Conservation (phyloP, 805 yeast species). For the Teunomyces pallodes region DNA sequence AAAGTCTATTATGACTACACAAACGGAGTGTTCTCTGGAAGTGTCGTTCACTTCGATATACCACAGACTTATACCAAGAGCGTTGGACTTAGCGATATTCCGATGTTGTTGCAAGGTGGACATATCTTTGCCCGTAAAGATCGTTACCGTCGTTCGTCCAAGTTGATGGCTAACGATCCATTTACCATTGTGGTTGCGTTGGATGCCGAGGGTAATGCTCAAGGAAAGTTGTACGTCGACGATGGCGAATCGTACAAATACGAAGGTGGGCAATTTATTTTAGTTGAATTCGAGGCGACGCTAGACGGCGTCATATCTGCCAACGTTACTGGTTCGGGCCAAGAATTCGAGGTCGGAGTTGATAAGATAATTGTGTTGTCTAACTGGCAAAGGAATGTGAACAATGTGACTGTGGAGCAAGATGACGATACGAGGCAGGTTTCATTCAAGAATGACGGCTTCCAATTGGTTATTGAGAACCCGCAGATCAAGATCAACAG, state of each 20-base stretch:
- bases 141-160: constrained; percentile 76
- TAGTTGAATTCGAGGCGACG: constrained; percentile 39
- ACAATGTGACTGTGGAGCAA: constrained; percentile 33
- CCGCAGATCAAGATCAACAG: constrained; percentile 47
- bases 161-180: constrained; percentile 75
- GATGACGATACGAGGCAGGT: constrained; percentile 10
- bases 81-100: constrained; percentile 57
- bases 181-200: constrained; percentile 70
- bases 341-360: constrained; percentile 26
- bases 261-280: constrained; percentile 47
- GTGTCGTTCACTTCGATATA: constrained; percentile 21
- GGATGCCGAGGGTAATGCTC: constrained; percentile 47
- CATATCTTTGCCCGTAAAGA: constrained; percentile 64
- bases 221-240: constrained; percentile 67
- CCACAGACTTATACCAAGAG: constrained; percentile 41
- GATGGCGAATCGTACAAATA: constrained; percentile 77
- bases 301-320: constrained; percentile 24
- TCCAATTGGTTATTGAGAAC: constrained; percentile 38
- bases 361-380: constrained; percentile 58
- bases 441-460: background rate
- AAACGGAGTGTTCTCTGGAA: constrained; percentile 23
- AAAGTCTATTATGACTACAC: constrained; percentile 57
- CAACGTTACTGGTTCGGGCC: constrained; percentile 7
- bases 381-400: constrained; percentile 10
- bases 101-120: constrained; percentile 79